Evolutionary conservation across 2,329 filamentous ascomycete species (phyloP).

Genomic region (Epichloe festucae): DNA sequence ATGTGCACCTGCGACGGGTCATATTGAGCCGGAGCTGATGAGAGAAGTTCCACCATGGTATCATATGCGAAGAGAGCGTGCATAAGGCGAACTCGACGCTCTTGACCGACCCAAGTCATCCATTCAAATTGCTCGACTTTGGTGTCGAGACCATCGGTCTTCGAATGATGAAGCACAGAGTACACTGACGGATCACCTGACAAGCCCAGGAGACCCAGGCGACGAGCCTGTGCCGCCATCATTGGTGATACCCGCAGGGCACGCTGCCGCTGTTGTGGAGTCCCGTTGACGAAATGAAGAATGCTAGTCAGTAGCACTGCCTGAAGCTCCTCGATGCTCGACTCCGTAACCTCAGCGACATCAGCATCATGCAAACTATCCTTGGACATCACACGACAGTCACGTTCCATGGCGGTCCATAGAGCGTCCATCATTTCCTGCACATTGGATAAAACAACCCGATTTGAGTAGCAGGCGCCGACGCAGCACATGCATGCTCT

Average conservation of each 20-base stretch:
- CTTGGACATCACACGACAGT: conserved; percentile 32
- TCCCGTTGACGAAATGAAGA: conserved; percentile 59
- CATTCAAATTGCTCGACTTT: conserved; percentile 31
- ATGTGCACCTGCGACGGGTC: conserved; percentile 51
- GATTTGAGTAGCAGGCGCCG: conserved; percentile 62
- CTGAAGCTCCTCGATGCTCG: conserved; percentile 53
- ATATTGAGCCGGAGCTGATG: conserved; percentile 52
- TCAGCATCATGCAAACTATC: conserved; percentile 10
- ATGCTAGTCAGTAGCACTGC: conserved; percentile 49
- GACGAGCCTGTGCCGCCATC: conserved; percentile 44
- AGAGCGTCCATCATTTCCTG: conserved; percentile 56
- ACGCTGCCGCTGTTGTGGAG: conserved; percentile 48
- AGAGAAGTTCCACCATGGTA: conserved; percentile 54
- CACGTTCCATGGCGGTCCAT: conserved; percentile 43
- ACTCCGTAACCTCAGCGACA: conserved; percentile 16
- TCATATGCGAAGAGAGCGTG: conserved; percentile 53
- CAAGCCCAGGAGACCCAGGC: conserved; percentile 41
- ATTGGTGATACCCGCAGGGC: conserved; percentile 46
- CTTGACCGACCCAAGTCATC: conserved; percentile 56
- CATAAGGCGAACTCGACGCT: conserved; percentile 52
- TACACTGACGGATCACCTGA: conserved; percentile 26
- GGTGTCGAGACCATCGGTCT: conserved; percentile 33
- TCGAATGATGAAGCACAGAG: conserved; percentile 46
- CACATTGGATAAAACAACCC: conserved; percentile 44
- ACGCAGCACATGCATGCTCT: conserved; percentile 59